Conservation (phyloP, 257 asterid species). For the Solanum verrucosum region DNA sequence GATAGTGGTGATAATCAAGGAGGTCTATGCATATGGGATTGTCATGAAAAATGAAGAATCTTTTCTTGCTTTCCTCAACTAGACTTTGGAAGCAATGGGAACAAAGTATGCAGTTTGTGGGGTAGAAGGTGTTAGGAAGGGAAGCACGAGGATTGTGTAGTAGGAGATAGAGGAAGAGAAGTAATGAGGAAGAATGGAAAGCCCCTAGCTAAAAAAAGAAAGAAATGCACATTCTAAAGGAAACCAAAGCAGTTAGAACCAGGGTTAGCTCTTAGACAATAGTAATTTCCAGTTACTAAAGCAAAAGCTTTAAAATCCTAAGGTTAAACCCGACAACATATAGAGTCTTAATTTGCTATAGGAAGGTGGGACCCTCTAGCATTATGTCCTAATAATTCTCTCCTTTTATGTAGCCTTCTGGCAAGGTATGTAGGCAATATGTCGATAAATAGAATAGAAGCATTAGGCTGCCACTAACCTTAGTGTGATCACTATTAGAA, state of each 20-base stretch:
- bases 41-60: neutral
- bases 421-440: neutral
- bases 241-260: neutral
- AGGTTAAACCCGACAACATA: neutral
- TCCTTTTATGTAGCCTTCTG: neutral
- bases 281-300: neutral
- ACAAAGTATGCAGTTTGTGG: neutral
- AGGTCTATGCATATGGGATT: neutral
- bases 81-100: neutral
- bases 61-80: neutral
- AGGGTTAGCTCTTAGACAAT: neutral
- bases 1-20: neutral
- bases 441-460: neutral
- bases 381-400: neutral
- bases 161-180: neutral
- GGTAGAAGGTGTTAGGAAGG: neutral
- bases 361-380: neutral
- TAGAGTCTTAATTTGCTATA: neutral
- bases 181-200: neutral
- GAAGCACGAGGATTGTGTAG: neutral
- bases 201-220: neutral
- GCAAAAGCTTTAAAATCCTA: neutral
- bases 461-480: conserved; percentile 26
- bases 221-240: neutral
- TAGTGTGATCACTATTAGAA: conserved; percentile 57